Evolutionary conservation across 2,329 filamentous ascomycete genomes (phyloP), one percentile per base, ranked within the genome.

Genomic region (Aphanoascus verrucosus): DNA sequence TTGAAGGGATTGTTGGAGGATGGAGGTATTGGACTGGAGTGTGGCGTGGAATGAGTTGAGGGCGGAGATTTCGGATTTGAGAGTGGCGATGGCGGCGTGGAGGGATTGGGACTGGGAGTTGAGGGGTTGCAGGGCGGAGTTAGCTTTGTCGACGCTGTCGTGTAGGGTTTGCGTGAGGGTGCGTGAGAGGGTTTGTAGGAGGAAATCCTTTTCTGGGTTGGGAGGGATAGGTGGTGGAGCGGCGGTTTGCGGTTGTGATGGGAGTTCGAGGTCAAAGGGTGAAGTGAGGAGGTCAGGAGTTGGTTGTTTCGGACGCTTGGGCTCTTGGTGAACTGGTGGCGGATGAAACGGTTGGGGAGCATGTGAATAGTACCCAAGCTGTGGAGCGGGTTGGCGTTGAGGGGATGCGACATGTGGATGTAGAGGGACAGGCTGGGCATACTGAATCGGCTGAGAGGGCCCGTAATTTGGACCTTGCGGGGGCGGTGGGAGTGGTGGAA

Each of bases 121-220:
- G 1, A 97, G 77, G 0, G 89, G 85, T 0, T 82, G 77, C 34
- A 95, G 76, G 17, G 85, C 87, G 12, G 84, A 77, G 15, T 81
- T 77, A 60, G 90, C 90, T 63, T 93, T 86, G 23, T 78, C 70
- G 45, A 85, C 78, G 51, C 82, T 84, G 46, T 79, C 78, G 57
- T 83, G 81, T 14, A 90, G 82, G 57, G 86, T 83, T 38, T 79
- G 73, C 52, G 82, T 76, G 2, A 97, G 74, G 0, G 83, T 80
- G 53, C 78, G 75, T 35, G 84, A 88, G 31, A 97, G 78, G 43
- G 89, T 85, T 51, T 79, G 78, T 2, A 95, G 77, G 14, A 97
- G 79, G 17, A 86, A 84, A 67, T 97, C 89, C 66, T 95, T 96
- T 69, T 97, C 88, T 0, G 93, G 93, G 63, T 98, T 98, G 0